Percentiles rank a stretch among this genome's conserved stretches.
phyloP scores from a whole-genome alignment of 495 filamentous ascomycete genomes.

The Podospora pseudoanserina region DNA sequence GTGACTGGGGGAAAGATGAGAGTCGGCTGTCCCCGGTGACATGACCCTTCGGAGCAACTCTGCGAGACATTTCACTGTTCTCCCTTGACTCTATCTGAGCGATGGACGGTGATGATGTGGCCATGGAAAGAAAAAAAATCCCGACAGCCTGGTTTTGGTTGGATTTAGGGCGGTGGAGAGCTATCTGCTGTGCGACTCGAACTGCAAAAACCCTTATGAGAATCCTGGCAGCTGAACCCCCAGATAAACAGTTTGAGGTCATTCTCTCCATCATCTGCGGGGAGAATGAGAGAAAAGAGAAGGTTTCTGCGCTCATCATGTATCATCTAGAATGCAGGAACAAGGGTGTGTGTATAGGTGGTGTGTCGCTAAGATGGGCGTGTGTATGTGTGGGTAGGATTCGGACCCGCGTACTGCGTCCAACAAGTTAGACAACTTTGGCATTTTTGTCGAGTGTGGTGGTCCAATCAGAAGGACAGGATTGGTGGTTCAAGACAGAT shows the following conservation, averaged over 20 bases:
- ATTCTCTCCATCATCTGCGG: neutral
- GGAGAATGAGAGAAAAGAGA: neutral
- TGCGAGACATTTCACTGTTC: neutral
- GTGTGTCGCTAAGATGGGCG: no score
- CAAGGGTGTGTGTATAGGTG: neutral
- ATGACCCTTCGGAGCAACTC: neutral
- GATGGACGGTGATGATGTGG: neutral
- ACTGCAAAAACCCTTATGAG: neutral
- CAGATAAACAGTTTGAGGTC: neutral
- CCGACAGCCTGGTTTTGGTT: neutral
- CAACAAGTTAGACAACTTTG: neutral
- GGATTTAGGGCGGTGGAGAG: neutral
- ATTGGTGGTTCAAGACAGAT: neutral
- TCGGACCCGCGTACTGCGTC: neutral
- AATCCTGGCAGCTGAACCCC: neutral
- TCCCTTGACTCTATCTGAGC: neutral
- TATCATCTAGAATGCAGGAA: neutral
- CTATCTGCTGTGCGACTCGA: neutral
- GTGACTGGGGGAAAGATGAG: no score
- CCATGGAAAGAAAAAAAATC: neutral
- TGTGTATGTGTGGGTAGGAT: neutral
- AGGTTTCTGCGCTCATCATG: neutral
- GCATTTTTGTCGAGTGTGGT: neutral
- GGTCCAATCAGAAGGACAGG: neutral
- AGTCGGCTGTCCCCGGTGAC: neutral